Percentiles rank a stretch among this genome's conserved stretches.
These are phyloP conservation scores for Colletotrichum sp. DNA, from an alignment of 2,329 filamentous ascomycete species.

Conservation along the genomic window DNA sequence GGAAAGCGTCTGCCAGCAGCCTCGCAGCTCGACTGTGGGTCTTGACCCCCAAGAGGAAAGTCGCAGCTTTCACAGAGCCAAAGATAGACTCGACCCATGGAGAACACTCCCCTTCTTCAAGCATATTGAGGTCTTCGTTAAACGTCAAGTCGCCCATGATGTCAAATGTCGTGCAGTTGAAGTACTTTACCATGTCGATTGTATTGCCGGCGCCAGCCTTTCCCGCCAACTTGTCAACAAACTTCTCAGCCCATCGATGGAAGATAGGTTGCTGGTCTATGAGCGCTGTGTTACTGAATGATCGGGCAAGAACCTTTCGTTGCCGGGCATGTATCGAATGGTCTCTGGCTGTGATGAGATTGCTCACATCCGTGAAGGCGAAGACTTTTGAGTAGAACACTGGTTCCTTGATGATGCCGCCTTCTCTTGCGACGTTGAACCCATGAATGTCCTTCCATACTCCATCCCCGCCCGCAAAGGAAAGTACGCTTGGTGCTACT, in stretches of 20 bases:
- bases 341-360: background rate
- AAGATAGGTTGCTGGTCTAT: constrained; percentile 1
- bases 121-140: background rate
- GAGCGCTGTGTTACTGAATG: background rate
- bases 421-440: background rate
- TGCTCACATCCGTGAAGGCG: background rate
- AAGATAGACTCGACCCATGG: constrained; percentile 4
- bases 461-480: background rate
- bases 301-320: background rate
- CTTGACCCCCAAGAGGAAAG: background rate
- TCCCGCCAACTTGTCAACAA: background rate
- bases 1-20: background rate
- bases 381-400: background rate
- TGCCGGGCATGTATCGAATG: background rate
- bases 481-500: background rate
- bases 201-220: background rate
- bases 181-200: background rate
- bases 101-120: background rate
- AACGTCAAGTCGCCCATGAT: background rate
- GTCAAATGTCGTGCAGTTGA: background rate
- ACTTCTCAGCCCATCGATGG: background rate
- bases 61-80: background rate
- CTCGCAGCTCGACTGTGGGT: background rate
- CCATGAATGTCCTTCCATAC: background rate
- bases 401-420: background rate